These are phyloP conservation scores for Kurtzmaniella cleridarum DNA, from an alignment of 805 yeast genomes.

Conservation along the genomic window DNA sequence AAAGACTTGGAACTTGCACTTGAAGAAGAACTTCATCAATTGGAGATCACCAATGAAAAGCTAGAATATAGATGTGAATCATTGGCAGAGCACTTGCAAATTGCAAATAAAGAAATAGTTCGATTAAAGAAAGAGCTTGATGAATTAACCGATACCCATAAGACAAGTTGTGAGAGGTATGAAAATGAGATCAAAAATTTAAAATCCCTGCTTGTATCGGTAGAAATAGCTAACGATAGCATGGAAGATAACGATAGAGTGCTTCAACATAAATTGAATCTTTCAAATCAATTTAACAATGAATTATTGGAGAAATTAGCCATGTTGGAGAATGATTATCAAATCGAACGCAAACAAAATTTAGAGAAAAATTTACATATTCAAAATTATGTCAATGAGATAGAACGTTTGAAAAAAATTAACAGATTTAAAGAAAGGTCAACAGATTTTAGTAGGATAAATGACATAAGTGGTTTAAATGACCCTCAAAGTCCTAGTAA, in stretches of 20 bases:
- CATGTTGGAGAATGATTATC: constrained; percentile 36
- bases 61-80: constrained; percentile 12
- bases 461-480: constrained; percentile 7
- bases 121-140: constrained; percentile 16
- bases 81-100: constrained; percentile 15
- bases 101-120: constrained; percentile 10
- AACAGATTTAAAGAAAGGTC: background rate
- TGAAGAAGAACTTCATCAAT: constrained; percentile 35
- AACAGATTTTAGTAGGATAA: constrained; percentile 1
- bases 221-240: constrained; percentile 39
- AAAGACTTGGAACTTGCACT: constrained; percentile 40
- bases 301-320: constrained; percentile 39
- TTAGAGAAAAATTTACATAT: constrained; percentile 22
- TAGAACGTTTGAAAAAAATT: constrained; percentile 14
- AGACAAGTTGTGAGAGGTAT: constrained; percentile 8
- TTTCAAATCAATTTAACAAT: constrained; percentile 34
- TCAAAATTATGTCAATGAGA: constrained; percentile 26
- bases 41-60: constrained; percentile 21
- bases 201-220: constrained; percentile 29
- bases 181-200: constrained; percentile 18
- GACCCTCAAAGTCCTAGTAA: constrained; percentile 10
- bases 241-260: constrained; percentile 36
- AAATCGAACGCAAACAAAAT: constrained; percentile 18
- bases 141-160: constrained; percentile 10
- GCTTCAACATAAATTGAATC: constrained; percentile 24